phyloP scores from a whole-genome alignment of 176 grass and related monocot genomes.

The Typha latifolia region DNA sequence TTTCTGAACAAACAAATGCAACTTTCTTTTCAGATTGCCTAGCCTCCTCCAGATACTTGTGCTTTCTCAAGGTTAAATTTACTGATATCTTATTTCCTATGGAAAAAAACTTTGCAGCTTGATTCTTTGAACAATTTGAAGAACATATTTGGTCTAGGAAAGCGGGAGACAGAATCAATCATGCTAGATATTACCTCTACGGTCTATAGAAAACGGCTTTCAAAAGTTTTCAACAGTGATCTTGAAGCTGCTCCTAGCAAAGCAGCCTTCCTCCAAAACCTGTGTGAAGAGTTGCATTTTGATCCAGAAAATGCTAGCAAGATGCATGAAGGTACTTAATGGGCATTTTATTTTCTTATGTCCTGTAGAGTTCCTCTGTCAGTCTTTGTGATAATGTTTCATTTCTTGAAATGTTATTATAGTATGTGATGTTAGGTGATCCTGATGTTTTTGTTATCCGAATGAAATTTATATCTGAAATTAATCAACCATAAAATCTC shows the following conservation, averaged over 20 bases:
- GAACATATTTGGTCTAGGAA: slow-evolving; percentile 93
- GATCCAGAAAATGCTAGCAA: slow-evolving; percentile 83
- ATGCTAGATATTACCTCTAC: slow-evolving; percentile 77
- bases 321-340: slow-evolving; percentile 82
- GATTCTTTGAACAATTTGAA: slow-evolving; percentile 69
- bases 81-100: slow-evolving; percentile 23
- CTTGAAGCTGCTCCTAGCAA: slow-evolving; percentile 80
- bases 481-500: too few relatives aligned
- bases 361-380: too few relatives aligned
- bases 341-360: too few relatives aligned
- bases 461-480: too few relatives aligned
- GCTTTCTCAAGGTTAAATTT: not conserved
- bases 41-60: not conserved
- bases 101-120: slow-evolving; percentile 48
- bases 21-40: not conserved
- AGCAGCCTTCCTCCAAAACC: slow-evolving; percentile 85
- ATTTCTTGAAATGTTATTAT: too few relatives aligned
- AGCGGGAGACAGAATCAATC: slow-evolving; percentile 79
- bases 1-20: not conserved
- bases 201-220: slow-evolving; percentile 77
- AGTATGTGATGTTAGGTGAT: too few relatives aligned
- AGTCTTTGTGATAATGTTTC: too few relatives aligned
- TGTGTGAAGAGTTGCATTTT: slow-evolving; percentile 85
- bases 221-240: slow-evolving; percentile 66
- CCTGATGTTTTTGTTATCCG: too few relatives aligned